A percentile compares a stretch with the other conserved stretches of the same genome.
Evolutionary conservation across 257 asterid species (phyloP).

Genomic region (Nicotiana benthamiana): DNA sequence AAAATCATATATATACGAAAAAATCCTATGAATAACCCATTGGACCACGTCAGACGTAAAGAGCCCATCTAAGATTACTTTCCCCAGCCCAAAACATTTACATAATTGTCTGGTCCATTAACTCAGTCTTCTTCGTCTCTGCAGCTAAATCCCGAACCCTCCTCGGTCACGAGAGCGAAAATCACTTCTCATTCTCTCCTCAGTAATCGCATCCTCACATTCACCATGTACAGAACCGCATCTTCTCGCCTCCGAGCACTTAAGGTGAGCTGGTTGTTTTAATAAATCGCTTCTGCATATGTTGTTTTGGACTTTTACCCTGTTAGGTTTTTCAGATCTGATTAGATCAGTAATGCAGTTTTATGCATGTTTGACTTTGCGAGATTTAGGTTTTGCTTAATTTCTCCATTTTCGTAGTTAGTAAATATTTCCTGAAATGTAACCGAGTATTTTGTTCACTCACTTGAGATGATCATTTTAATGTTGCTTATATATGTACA

Average conservation of each 20-base stretch:
- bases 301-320: neutral
- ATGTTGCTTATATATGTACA: neutral
- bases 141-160: slow-evolving; percentile 3
- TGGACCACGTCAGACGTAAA: too few species aligned
- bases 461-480: neutral
- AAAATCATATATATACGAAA: too few species aligned
- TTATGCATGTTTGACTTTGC: neutral
- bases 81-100: neutral
- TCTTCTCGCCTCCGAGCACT: slow-evolving; percentile 55
- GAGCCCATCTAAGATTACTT: too few species aligned
- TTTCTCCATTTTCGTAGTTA: neutral
- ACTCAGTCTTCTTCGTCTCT: neutral
- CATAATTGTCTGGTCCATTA: neutral
- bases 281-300: neutral
- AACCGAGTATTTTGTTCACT: neutral
- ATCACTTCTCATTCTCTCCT: neutral
- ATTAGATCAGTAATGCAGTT: neutral
- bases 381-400: neutral
- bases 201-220: neutral
- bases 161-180: neutral
- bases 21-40: too few species aligned
- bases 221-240: slow-evolving; percentile 20
- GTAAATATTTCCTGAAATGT: neutral
- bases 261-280: slow-evolving; percentile 36
- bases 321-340: neutral